Evolutionary conservation across 495 filamentous ascomycete species (phyloP).

Genomic region (Penicillium waksmanii): DNA sequence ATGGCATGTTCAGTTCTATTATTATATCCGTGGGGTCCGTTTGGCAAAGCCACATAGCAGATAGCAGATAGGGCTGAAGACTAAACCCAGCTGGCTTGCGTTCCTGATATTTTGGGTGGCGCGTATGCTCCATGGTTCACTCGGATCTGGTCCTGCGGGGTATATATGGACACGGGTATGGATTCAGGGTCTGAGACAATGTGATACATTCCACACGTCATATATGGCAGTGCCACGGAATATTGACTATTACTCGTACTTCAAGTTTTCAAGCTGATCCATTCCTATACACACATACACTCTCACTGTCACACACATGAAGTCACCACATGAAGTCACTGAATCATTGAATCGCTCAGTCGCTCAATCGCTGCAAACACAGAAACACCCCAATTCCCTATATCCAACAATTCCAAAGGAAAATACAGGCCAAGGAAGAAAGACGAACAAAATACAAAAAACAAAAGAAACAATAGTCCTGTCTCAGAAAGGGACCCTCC

Average conservation of each 20-base stretch:
- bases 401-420: conserved; percentile 4
- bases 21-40: conserved; percentile 12
- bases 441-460: conserved; percentile 1
- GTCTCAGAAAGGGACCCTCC: not conserved
- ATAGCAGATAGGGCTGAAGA: conserved; percentile 21
- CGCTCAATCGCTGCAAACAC: conserved; percentile 7
- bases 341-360: not conserved
- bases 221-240: not conserved
- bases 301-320: not conserved
- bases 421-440: not conserved
- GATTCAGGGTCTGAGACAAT: not conserved
- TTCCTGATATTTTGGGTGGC: conserved; percentile 2
- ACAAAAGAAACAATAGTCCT: not conserved
- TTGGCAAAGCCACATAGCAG: conserved; percentile 8
- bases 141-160: conserved; percentile 1
- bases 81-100: conserved; percentile 12
- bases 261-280: not conserved
- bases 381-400: conserved; percentile 5
- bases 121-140: conserved; percentile 8
- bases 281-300: not conserved
- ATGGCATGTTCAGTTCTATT: conserved; percentile 2
- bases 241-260: not conserved
- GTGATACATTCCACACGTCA: not conserved
- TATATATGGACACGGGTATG: not conserved
- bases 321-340: not conserved